These are phyloP conservation scores for Erythrophleum ivorense DNA, from an alignment of 331 rosid species.

Conservation along the genomic window DNA sequence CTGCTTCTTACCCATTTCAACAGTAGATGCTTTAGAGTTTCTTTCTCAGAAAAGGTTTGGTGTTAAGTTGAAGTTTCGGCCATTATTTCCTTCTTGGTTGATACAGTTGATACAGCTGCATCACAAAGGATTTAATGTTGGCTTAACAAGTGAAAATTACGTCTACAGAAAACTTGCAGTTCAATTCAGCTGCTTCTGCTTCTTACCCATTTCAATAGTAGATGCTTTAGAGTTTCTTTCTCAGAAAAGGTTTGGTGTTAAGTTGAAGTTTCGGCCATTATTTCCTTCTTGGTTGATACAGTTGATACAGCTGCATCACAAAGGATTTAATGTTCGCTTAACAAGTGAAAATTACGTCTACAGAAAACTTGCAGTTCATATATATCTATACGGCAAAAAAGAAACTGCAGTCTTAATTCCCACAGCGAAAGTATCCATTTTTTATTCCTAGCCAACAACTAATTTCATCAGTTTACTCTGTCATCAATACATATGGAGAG, in stretches of 20 bases:
- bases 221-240: conserved; percentile 85
- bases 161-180: too few species aligned
- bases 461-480: conserved; percentile 32
- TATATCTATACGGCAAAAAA: neutral
- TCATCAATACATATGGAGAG: neutral
- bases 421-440: neutral
- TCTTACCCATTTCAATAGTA: too few species aligned
- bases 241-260: conserved; percentile 69
- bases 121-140: too few species aligned
- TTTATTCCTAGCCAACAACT: neutral
- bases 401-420: neutral
- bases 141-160: too few species aligned
- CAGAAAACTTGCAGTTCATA: too few species aligned
- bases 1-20: too few species aligned
- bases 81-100: conserved; percentile 2
- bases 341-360: too few species aligned
- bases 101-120: too few species aligned
- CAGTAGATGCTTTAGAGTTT: conserved; percentile 68
- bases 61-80: conserved; percentile 5
- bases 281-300: neutral
- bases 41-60: conserved; percentile 84
- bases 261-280: conserved; percentile 4
- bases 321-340: too few species aligned
- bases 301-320: too few species aligned
- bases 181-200: too few species aligned